A percentile compares a stretch with the other conserved stretches of the same genome.
Conservation (phyloP, 805 yeast genomes). For the Metschnikowia lunata region DNA sequence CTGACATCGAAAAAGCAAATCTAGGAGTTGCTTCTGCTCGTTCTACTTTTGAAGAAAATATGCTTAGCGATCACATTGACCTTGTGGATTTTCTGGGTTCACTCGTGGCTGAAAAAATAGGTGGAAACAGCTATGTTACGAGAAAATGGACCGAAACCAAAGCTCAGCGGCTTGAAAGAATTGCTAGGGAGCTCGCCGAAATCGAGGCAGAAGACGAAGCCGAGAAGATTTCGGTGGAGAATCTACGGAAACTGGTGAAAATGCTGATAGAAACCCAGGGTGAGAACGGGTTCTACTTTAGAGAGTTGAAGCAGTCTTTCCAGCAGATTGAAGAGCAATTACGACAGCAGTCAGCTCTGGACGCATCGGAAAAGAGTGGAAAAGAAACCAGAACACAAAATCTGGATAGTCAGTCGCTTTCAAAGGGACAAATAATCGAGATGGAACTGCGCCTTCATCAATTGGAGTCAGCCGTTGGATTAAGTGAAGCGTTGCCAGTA, state of each 20-base stretch:
- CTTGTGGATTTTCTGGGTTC: slow-evolving; percentile 38
- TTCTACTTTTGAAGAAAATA: slow-evolving; percentile 22
- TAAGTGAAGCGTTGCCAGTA: slow-evolving; percentile 3
- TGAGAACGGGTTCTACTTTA: slow-evolving; percentile 2
- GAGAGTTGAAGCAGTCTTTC: background rate
- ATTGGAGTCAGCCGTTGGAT: slow-evolving; percentile 24
- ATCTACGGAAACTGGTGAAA: slow-evolving; percentile 1
- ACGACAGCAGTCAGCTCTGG: background rate
- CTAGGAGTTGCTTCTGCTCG: slow-evolving; percentile 17
- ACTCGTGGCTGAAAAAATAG: slow-evolving; percentile 13
- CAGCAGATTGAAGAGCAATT: slow-evolving; percentile 3
- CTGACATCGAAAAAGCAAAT: slow-evolving; percentile 13
- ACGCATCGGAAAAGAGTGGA: background rate
- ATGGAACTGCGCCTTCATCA: slow-evolving; percentile 24
- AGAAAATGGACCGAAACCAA: slow-evolving; percentile 28
- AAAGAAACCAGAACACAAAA: too few relatives aligned
- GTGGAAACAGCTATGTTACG: slow-evolving; percentile 2
- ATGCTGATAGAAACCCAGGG: slow-evolving; percentile 2
- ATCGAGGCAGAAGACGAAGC: slow-evolving; percentile 17
- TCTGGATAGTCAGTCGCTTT: background rate
- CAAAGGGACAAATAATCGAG: slow-evolving; percentile 10
- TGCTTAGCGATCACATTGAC: slow-evolving; percentile 16
- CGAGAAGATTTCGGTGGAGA: slow-evolving; percentile 1
- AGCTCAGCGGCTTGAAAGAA: slow-evolving; percentile 35
- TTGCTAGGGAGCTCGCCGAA: slow-evolving; percentile 38